phyloP scores from a whole-genome alignment of 164 flowering plant genomes.

The Malania oleifera region DNA sequence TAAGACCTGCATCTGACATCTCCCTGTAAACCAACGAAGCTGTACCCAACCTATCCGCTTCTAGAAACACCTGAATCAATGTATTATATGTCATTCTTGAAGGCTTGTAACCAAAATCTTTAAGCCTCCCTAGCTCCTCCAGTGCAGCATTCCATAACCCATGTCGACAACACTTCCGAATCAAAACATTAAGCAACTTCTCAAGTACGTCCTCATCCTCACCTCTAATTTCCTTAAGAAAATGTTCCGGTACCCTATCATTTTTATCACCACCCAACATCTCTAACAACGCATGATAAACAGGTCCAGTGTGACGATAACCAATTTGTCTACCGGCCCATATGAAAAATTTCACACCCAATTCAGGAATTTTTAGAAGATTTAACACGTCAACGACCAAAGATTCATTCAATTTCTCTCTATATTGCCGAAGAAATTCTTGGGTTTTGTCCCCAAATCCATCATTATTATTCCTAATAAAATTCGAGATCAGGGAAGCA shows the following conservation, averaged over 20 bases:
- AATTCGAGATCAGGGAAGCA: conserved; percentile 37
- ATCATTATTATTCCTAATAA: conserved; percentile 26
- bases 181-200: conserved; percentile 65
- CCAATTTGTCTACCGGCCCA: conserved; percentile 96
- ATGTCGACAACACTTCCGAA: conserved; percentile 56
- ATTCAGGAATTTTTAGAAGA: conserved; percentile 38
- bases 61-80: conserved; percentile 60
- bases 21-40: conserved; percentile 64
- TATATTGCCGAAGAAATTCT: conserved; percentile 62
- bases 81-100: conserved; percentile 65
- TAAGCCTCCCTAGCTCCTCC: conserved; percentile 91
- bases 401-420: conserved; percentile 46
- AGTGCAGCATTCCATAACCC: conserved; percentile 79
- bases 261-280: conserved; percentile 28
- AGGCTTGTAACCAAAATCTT: conserved; percentile 73
- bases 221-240: conserved; percentile 50
- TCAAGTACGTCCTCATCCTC: conserved; percentile 67
- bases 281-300: conserved; percentile 63
- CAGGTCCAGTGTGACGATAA: conserved; percentile 48
- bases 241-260: conserved; percentile 39
- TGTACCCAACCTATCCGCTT: conserved; percentile 57
- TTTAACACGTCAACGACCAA: conserved; percentile 66
- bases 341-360: conserved; percentile 66
- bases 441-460: conserved; percentile 44
- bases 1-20: conserved; percentile 50